Base-by-base conservation (phyloP, 768 basidiomycete species). In the Postia placenta region DNA sequence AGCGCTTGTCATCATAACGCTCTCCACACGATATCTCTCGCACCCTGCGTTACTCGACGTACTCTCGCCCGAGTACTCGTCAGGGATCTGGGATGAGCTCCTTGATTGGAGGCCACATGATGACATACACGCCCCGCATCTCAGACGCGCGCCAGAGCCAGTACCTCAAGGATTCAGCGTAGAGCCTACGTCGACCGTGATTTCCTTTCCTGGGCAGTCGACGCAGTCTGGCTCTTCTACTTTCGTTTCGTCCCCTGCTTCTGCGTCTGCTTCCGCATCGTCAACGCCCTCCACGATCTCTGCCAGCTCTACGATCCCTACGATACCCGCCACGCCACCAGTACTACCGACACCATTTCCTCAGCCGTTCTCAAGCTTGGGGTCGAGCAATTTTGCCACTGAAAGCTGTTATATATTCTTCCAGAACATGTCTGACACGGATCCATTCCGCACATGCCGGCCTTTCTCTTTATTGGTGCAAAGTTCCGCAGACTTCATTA, bases 311-410 rank as follows among this genome's bases (percentile, higher is more conserved):
- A 17, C 40, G 11, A 15, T 42, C 26, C 54, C 57, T 17, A 53
- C 49, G 2, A 65, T 83, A n/a, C 81, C 83, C 0, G 51, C 66
- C 4, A 53, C 67, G 4, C 64, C 76, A 3, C 79, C 84, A 2
- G 51, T 55, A 5, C 72, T 90, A 22, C 86, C 87, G 6, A 80
- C 78, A 4, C 89, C 89, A 0, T 90, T 92, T 62, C 86, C 86
- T 3, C 86, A 87, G 53, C 74, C 87, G 0, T 82, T 82, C 60
- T 70, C 75, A 4, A 73, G 74, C 2, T 61, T 92, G 43, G n/a
- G n/a, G n/a, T 68, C 76, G 14, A 63, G 72, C 37, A 87, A 89
- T 63, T 90, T 87, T 59, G 79, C 84, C 14, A 79, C 80, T 27
- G 55, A 65, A 12, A 64, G 72, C 39, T 94, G 91, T 60, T 74